Base-by-base conservation (phyloP, 192 early-diverging fungal genomes). In the Coemansia sp. region DNA sequence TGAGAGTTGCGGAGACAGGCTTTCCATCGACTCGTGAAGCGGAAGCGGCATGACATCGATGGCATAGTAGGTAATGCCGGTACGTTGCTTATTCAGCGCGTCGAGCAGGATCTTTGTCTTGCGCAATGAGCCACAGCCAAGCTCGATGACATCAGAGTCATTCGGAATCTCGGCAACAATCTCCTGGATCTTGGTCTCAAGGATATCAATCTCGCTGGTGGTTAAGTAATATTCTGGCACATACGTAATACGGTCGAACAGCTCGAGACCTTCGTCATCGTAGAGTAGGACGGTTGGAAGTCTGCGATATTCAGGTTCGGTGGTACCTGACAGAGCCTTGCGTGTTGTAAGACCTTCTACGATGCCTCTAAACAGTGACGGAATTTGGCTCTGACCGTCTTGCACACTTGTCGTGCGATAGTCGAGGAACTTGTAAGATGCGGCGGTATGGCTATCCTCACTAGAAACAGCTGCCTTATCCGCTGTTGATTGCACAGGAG, bases 181-280 rank as follows among this genome's bases (percentile, higher is more conserved):
- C 40, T 87, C 84, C 33, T 85, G 79, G 6, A 79, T 86, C 23
- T 88, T 70, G 4, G 77, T 74, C 29, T 82, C 67, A 48, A 98
- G 78, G 58, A 98, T 88, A n/a, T 94, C 86, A 26, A 90, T 88
- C 73, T 98, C 95, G 42, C 91, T 88, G 40, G 87, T 75, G 12
- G 93, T 94, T 66, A 95, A 75, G 71, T 97, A 95, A 68, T 98
- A 98, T 58, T 93, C 92, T 13, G 87, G 71, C 30, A 87, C 63
- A 56, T 95, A 92, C 0, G 94, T 96, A 66, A 98, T 95, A 56
- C 90, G 75, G 81, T 96, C 95, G 83, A 92, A 98, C 30, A 93
- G 81, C 53, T 92, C 92, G 16, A 98, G 73, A 7, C 95, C 95
- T 2, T 68, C 59, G 37, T 91, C 87, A 61, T 95, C 89, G 64